These are phyloP conservation scores for Marasmius sp. DNA, from an alignment of 1,284 basidiomycete genomes.

Conservation along the genomic window DNA sequence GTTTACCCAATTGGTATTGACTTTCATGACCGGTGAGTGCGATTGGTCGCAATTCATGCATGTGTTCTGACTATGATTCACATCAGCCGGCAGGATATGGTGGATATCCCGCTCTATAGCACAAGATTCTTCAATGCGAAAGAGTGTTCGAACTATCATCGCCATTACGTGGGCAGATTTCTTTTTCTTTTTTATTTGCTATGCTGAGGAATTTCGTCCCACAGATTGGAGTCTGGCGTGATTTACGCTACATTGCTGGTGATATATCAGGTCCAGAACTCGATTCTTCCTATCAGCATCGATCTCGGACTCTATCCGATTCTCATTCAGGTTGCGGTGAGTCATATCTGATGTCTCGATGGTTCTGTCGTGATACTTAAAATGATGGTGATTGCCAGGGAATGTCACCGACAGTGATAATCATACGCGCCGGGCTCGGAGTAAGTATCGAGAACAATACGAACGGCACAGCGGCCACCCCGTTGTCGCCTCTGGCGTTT, in stretches of 20 bases:
- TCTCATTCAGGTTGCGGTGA: not conserved
- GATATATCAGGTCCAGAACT: not conserved
- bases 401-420: not conserved
- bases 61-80: not conserved
- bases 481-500: too few relatives aligned
- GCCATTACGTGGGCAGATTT: not conserved
- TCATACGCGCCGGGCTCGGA: not conserved
- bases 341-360: not conserved
- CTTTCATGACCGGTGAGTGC: not conserved
- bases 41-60: not conserved
- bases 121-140: not conserved
- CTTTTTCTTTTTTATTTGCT: not conserved
- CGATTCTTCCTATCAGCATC: not conserved
- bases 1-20: not conserved
- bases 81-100: not conserved
- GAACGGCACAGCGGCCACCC: not conserved
- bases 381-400: not conserved
- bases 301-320: not conserved
- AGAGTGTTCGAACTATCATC: not conserved
- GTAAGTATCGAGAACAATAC: not conserved
- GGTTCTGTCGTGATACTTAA: not conserved
- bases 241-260: not conserved
- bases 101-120: not conserved
- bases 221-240: not conserved
- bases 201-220: not conserved